Conservation (phyloP, 2,329 filamentous ascomycete species). For the Diplodia sapinea region DNA sequence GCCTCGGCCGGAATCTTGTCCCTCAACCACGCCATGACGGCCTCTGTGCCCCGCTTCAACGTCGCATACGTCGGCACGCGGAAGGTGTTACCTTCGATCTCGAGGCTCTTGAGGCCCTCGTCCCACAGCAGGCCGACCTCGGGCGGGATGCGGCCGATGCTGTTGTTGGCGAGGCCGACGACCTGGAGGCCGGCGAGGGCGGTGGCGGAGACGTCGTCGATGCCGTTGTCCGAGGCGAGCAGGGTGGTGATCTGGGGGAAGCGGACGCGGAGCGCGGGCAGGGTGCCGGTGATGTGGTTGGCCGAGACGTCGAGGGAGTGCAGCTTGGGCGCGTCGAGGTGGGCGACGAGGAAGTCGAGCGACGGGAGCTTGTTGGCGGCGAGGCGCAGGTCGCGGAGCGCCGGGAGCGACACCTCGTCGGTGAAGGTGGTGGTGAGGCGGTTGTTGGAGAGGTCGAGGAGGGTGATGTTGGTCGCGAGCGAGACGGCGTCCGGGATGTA, state of each 20-base stretch:
- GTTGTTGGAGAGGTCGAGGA: conserved; percentile 78
- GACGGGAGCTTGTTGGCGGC: conserved; percentile 74
- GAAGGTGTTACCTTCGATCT: conserved; percentile 86
- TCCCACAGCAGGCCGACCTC: conserved; percentile 78
- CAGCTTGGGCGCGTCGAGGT: conserved; percentile 75
- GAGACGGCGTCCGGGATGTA: conserved; percentile 72
- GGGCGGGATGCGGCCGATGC: conserved; percentile 80
- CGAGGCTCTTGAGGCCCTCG: conserved; percentile 65
- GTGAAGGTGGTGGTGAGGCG: conserved; percentile 65
- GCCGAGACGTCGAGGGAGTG: conserved; percentile 80
- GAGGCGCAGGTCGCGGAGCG: conserved; percentile 78
- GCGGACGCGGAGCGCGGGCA: conserved; percentile 68
- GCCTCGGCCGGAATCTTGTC: conserved; percentile 64
- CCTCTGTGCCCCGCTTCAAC: conserved; percentile 85
- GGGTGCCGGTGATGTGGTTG: conserved; percentile 73
- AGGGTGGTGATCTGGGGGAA: conserved; percentile 76
- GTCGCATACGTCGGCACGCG: conserved; percentile 84
- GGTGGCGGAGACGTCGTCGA: conserved; percentile 74
- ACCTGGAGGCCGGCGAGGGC: conserved; percentile 74
- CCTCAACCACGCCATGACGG: conserved; percentile 79
- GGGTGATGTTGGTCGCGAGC: conserved; percentile 71
- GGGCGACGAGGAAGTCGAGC: conserved; percentile 67
- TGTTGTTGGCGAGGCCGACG: conserved; percentile 83
- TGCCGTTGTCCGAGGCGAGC: conserved; percentile 78
- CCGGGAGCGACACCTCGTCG: conserved; percentile 60